Evolutionary conservation across 1,284 basidiomycete genomes (phyloP).

Genomic region (Schizopora paradoxa): DNA sequence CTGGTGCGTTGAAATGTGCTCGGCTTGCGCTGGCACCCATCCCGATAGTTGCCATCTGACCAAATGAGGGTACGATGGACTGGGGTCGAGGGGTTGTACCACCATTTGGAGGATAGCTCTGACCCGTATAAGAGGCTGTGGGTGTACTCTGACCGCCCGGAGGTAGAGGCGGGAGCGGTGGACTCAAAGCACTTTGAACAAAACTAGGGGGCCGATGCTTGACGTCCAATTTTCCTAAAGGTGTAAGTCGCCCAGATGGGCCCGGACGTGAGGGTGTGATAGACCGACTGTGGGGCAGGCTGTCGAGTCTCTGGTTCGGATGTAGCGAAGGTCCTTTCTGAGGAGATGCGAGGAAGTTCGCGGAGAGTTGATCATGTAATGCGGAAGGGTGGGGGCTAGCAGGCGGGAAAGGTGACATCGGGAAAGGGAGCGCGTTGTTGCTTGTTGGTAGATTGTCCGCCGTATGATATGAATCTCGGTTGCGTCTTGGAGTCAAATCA

Average conservation of each 20-base stretch:
- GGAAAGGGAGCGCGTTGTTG: constrained; percentile 56
- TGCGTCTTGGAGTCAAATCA: constrained; percentile 54
- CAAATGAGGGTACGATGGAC: constrained; percentile 49
- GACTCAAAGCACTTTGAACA: constrained; percentile 13
- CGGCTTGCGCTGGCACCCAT: constrained; percentile 61
- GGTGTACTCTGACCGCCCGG: constrained; percentile 14
- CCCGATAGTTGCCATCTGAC: constrained; percentile 41
- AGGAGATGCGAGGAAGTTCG: constrained; percentile 18
- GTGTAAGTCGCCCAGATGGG: constrained; percentile 24
- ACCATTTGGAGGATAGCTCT: constrained; percentile 58
- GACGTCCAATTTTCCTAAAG: constrained; percentile 24
- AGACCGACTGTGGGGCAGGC: constrained; percentile 29
- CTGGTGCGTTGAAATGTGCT: constrained; percentile 35
- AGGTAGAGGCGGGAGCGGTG: constrained; percentile 29
- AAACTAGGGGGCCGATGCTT: constrained; percentile 26
- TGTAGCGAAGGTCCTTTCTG: constrained; percentile 6
- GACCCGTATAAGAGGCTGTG: constrained; percentile 19
- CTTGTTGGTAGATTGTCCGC: constrained; percentile 9
- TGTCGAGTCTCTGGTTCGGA: constrained; percentile 5
- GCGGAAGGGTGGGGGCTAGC: constrained; percentile 18
- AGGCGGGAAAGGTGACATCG: constrained; percentile 66
- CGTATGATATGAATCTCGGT: constrained; percentile 22
- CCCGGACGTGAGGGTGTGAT: constrained; percentile 33
- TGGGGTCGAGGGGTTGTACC: constrained; percentile 44
- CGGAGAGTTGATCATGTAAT: constrained; percentile 10